Percentiles rank a stretch among this genome's conserved stretches.
phyloP scores from a whole-genome alignment of 2,329 filamentous ascomycete species.

The Fonsecaea nubica region DNA sequence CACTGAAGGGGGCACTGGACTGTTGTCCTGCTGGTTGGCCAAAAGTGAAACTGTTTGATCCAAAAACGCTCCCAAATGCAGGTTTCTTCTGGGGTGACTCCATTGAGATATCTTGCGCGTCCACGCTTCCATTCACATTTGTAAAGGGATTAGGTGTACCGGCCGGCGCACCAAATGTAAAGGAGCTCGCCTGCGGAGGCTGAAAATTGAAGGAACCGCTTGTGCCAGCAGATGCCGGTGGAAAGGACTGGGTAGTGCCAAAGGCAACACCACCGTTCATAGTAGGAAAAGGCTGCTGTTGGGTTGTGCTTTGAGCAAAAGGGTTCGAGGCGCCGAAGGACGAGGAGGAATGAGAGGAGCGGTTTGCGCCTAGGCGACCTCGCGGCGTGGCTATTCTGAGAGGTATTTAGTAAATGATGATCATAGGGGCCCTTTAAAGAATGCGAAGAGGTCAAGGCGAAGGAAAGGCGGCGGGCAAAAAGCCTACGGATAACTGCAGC shows the following conservation, averaged over 20 bases:
- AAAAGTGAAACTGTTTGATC: slow-evolving; percentile 34
- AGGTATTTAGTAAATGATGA: slow-evolving; percentile 19
- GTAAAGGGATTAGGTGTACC: slow-evolving; percentile 38
- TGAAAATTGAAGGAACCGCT: slow-evolving; percentile 35
- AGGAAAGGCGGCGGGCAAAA: not conserved
- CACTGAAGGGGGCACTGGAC: slow-evolving; percentile 19
- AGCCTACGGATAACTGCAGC: slow-evolving; percentile 8
- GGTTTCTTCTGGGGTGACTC: slow-evolving; percentile 37
- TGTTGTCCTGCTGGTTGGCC: slow-evolving; percentile 30
- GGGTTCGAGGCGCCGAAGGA: slow-evolving; percentile 16
- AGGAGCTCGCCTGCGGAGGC: slow-evolving; percentile 36
- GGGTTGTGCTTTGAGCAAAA: slow-evolving; percentile 23
- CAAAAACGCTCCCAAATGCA: slow-evolving; percentile 29
- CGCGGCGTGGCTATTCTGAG: slow-evolving; percentile 33
- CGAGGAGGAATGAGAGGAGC: slow-evolving; percentile 27
- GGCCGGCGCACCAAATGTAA: slow-evolving; percentile 32
- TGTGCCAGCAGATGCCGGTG: slow-evolving; percentile 17
- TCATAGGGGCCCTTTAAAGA: not conserved
- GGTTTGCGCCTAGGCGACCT: slow-evolving; percentile 31
- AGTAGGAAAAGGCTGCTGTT: slow-evolving; percentile 27
- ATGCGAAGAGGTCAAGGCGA: not conserved
- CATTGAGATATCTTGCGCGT: slow-evolving; percentile 35
- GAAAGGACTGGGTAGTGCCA: slow-evolving; percentile 33
- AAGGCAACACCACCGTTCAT: slow-evolving; percentile 30
- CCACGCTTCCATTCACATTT: slow-evolving; percentile 32